Evolutionary conservation across 768 basidiomycete species (phyloP).

Genomic region (Boletus patriciae): DNA sequence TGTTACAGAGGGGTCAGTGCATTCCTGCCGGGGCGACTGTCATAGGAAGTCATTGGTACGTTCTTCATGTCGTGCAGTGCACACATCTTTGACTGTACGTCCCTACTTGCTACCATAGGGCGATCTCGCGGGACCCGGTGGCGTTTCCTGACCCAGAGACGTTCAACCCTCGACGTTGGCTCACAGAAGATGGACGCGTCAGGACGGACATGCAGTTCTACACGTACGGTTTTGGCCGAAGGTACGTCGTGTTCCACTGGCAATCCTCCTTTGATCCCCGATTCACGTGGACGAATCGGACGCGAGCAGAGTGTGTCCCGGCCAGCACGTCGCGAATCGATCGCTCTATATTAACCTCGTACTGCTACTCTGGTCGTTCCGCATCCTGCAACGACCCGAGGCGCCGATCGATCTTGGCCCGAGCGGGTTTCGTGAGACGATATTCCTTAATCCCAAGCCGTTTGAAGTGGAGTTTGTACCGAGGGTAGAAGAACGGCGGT

Average conservation of each 20-base stretch:
- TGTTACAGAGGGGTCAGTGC: conserved; percentile 5
- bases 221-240: background rate
- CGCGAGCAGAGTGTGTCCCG: conserved; percentile 52
- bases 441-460: conserved; percentile 55
- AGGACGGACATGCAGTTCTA: conserved; percentile 3
- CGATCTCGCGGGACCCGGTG: conserved; percentile 12
- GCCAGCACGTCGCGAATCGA: conserved; percentile 44
- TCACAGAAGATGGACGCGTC: conserved; percentile 1
- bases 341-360: conserved; percentile 65
- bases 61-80: background rate
- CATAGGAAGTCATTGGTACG: conserved; percentile 16
- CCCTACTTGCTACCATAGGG: background rate
- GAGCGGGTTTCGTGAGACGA: conserved; percentile 47
- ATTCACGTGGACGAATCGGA: too few relatives aligned
- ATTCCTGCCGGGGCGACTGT: conserved; percentile 17
- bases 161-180: conserved; percentile 12
- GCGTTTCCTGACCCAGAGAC: conserved; percentile 16
- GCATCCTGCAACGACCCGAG: conserved; percentile 44
- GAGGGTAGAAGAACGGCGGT: conserved; percentile 25
- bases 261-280: background rate
- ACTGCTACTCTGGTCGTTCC: conserved; percentile 64
- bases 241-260: background rate
- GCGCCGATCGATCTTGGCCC: conserved; percentile 56
- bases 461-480: conserved; percentile 59
- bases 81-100: background rate